These are phyloP conservation scores for Piper longum DNA, from an alignment of 164 flowering plant genomes.

Conservation along the genomic window DNA sequence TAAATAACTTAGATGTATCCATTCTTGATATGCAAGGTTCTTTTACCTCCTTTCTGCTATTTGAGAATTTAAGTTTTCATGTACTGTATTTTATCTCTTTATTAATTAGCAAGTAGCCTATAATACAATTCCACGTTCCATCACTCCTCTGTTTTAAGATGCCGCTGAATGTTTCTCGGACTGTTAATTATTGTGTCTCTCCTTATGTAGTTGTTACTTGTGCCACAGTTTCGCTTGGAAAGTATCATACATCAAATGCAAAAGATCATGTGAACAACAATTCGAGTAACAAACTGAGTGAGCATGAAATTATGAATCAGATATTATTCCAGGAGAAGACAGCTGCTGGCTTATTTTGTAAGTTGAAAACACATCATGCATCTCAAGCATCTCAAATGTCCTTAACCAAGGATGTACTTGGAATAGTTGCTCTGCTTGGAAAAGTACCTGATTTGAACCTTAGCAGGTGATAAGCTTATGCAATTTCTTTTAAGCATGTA, in stretches of 20 bases:
- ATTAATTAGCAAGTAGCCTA: too few relatives aligned
- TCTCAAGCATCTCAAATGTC: constrained; percentile 25
- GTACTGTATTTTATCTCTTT: background rate
- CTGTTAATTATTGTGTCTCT: too few relatives aligned
- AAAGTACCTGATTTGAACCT: constrained; percentile 62
- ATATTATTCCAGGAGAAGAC: constrained; percentile 48
- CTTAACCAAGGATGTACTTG: constrained; percentile 53
- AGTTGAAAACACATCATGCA: constrained; percentile 32
- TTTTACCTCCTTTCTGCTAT: background rate
- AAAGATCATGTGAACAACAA: constrained; percentile 14
- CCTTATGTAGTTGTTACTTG: too few relatives aligned
- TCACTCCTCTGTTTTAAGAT: too few relatives aligned
- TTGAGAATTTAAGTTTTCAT: too few relatives aligned
- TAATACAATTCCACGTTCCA: too few relatives aligned
- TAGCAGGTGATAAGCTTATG: constrained; percentile 33
- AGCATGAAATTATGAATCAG: constrained; percentile 36
- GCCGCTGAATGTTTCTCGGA: too few relatives aligned
- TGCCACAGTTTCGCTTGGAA: too few relatives aligned
- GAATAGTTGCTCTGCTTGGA: constrained; percentile 72
- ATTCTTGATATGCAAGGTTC: constrained; percentile 74
- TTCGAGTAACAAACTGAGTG: constrained; percentile 17
- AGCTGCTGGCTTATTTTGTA: constrained; percentile 61
- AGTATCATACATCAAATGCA: background rate
- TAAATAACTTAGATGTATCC: constrained; percentile 37
- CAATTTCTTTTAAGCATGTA: background rate